These are phyloP conservation scores for Salmacisia buchloeana DNA, from an alignment of 1,284 basidiomycete species.

Conservation along the genomic window DNA sequence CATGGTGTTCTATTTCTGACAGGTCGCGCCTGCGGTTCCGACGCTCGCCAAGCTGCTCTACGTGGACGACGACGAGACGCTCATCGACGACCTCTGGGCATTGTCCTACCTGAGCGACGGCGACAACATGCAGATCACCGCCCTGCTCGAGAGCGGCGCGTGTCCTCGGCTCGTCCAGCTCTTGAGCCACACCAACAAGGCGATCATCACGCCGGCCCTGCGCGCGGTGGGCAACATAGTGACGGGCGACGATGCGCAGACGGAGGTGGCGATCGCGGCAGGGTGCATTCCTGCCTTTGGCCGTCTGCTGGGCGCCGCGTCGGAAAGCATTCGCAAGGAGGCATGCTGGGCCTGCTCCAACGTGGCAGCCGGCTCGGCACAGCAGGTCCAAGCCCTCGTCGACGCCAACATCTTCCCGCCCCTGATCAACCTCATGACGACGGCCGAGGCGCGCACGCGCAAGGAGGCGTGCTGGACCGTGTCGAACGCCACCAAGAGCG, in stretches of 20 bases:
- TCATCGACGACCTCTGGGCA: slow-evolving; percentile 99
- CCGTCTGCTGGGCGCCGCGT: slow-evolving; percentile 82
- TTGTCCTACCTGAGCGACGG: slow-evolving; percentile 99
- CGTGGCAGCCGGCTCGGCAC: slow-evolving; percentile 90
- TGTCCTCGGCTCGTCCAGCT: slow-evolving; percentile 95
- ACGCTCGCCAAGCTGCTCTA: slow-evolving; percentile 97
- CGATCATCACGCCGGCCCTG: slow-evolving; percentile 96
- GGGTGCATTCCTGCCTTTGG: slow-evolving; percentile 89
- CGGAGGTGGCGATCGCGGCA: slow-evolving; percentile 94
- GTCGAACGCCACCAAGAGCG: slow-evolving; percentile 96
- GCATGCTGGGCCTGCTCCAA: slow-evolving; percentile 99
- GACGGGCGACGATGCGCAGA: slow-evolving; percentile 96
- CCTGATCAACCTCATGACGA: slow-evolving; percentile 93
- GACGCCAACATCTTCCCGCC: slow-evolving; percentile 82
- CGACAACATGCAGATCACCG: slow-evolving; percentile 98
- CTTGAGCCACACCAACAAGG: slow-evolving; percentile 89
- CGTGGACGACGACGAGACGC: slow-evolving; percentile 95
- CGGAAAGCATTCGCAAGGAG: slow-evolving; percentile 87
- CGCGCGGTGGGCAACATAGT: slow-evolving; percentile 98
- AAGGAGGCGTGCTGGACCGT: slow-evolving; percentile 99
- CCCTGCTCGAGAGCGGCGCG: slow-evolving; percentile 96
- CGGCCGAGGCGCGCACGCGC: slow-evolving; percentile 98
- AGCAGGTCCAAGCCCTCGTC: slow-evolving; percentile 81
- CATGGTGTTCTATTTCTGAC: background rate
- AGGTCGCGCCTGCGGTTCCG: slow-evolving; percentile 94